A percentile compares a stretch with the other conserved stretches of the same genome.
Conservation (phyloP, 495 filamentous ascomycete species). For the Clavariopsis aquatica region DNA sequence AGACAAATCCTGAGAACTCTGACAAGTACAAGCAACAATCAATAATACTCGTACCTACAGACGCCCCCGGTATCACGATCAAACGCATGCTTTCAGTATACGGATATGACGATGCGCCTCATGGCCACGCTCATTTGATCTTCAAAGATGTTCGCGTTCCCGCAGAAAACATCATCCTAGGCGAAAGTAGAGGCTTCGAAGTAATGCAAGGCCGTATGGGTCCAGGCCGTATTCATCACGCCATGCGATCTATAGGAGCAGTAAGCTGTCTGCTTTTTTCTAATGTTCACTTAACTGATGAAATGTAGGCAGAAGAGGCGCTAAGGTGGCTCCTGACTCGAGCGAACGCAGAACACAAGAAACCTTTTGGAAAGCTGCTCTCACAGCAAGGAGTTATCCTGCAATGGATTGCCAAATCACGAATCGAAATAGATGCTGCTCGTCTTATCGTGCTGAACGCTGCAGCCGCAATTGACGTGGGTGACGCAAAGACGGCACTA, state of each 20-base stretch:
- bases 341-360: conserved; percentile 84
- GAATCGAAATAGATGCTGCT: conserved; percentile 86
- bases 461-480: conserved; percentile 65
- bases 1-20: conserved; percentile 68
- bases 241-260: conserved; percentile 86
- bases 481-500: conserved; percentile 39
- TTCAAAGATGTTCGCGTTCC: conserved; percentile 87
- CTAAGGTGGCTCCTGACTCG: conserved; percentile 87
- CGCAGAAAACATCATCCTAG: conserved; percentile 74
- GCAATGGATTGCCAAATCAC: conserved; percentile 88
- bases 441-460: conserved; percentile 86
- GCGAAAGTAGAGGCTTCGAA: conserved; percentile 91
- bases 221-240: conserved; percentile 90
- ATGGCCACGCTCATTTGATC: conserved; percentile 83
- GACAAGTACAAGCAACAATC: conserved; percentile 86
- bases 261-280: conserved; percentile 30
- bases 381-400: conserved; percentile 85
- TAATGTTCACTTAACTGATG: conserved; percentile 5
- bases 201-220: conserved; percentile 93
- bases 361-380: conserved; percentile 78
- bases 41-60: conserved; percentile 79
- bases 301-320: conserved; percentile 67
- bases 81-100: conserved; percentile 87
- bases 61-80: conserved; percentile 73
- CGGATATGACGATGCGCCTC: conserved; percentile 91